These are phyloP conservation scores for Lithohypha guttulata DNA, from an alignment of 2,329 filamentous ascomycete genomes.

Conservation along the genomic window DNA sequence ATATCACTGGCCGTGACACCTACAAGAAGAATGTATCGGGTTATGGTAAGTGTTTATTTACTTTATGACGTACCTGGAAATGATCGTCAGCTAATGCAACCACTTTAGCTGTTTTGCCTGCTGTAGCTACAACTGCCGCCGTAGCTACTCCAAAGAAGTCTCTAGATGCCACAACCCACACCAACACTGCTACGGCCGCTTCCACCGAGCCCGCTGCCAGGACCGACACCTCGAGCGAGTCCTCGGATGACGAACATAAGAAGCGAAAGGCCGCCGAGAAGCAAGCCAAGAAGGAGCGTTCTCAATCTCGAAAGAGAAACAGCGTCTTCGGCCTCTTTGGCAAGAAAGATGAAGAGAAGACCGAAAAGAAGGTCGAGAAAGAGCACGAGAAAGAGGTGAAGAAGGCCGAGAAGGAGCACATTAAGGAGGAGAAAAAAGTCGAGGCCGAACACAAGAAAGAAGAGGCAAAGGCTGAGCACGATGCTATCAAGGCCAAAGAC, in stretches of 20 bases:
- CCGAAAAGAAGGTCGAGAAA: constrained; percentile 33
- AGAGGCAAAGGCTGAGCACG: constrained; percentile 27
- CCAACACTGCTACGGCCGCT: constrained; percentile 10
- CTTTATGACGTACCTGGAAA: constrained; percentile 20
- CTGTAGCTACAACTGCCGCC: constrained; percentile 25
- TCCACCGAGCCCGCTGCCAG: constrained; percentile 9
- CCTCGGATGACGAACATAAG: constrained; percentile 12
- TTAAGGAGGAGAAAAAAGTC: constrained; percentile 28
- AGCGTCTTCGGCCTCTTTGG: constrained; percentile 50
- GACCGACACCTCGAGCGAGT: constrained; percentile 16
- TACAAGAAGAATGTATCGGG: constrained; percentile 82
- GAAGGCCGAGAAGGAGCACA: constrained; percentile 26
- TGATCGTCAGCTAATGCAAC: constrained; percentile 22
- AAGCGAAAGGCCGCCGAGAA: constrained; percentile 29
- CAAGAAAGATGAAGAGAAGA: constrained; percentile 50
- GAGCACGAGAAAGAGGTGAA: constrained; percentile 31
- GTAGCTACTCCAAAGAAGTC: constrained; percentile 27
- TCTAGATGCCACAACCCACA: constrained; percentile 15
- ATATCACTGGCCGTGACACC: constrained; percentile 64
- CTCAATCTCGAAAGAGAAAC: constrained; percentile 47
- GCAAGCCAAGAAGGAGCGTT: constrained; percentile 49
- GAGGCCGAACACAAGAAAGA: constrained; percentile 37
- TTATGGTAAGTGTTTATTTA: constrained; percentile 47
- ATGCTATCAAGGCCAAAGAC: constrained; percentile 30
- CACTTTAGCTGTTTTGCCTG: constrained; percentile 29